Conservation (phyloP, 2,329 filamentous ascomycete species). For the Alternaria incomplexa region DNA sequence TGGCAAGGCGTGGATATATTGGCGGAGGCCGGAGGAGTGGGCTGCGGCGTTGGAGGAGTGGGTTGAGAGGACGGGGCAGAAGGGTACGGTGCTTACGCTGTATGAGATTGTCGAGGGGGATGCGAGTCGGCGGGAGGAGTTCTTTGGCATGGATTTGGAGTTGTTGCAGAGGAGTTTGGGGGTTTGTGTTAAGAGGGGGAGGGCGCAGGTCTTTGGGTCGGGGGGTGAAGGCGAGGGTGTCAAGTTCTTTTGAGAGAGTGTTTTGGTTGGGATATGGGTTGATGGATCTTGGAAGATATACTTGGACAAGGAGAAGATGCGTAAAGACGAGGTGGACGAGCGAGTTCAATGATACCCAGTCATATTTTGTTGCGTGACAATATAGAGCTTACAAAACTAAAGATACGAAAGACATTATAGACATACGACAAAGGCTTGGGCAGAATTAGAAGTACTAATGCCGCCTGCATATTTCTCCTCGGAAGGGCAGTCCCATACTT, state of each 20-base stretch:
- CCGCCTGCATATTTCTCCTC: no score
- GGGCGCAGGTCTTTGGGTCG: conserved; percentile 89
- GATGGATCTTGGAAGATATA: neutral
- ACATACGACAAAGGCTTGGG: no score
- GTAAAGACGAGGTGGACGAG: neutral
- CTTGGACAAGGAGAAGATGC: neutral
- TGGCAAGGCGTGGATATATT: conserved; percentile 72
- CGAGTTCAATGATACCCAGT: neutral
- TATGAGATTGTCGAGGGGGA: conserved; percentile 94
- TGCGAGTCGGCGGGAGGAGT: conserved; percentile 70
- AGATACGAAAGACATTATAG: no score
- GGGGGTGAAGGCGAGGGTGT: conserved; percentile 77
- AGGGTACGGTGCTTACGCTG: conserved; percentile 84
- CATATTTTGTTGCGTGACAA: neutral
- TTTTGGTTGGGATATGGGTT: neutral
- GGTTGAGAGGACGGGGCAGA: conserved; percentile 86
- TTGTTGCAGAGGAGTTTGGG: conserved; percentile 79
- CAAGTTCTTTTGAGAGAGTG: conserved; percentile 75
- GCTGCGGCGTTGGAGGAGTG: conserved; percentile 77
- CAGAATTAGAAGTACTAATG: no score
- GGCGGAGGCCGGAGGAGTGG: conserved; percentile 91
- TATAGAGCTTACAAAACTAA: neutral
- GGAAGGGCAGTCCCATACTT: no score
- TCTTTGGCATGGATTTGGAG: conserved; percentile 86
- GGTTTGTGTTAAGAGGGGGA: conserved; percentile 85